Percentiles rank a stretch among this genome's conserved stretches.
These are phyloP conservation scores for Physcomitrium patens DNA, from an alignment of 225 moss, liverwort and hornwort species.

Conservation along the genomic window DNA sequence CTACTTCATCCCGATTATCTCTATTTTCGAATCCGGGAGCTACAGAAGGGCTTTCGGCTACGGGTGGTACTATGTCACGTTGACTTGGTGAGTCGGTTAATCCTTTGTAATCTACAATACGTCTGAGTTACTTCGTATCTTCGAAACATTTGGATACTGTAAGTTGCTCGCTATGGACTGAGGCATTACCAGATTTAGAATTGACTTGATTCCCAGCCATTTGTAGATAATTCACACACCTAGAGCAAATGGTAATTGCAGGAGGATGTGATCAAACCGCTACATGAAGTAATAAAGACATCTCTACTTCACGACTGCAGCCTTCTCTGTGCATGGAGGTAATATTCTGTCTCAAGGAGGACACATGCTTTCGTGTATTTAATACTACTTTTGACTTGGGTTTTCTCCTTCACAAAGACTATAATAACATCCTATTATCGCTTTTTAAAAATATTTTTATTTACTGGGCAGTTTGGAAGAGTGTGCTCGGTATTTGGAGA, in stretches of 20 bases:
- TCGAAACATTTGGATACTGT: constrained; percentile 8
- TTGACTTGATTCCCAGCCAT: constrained; percentile 6
- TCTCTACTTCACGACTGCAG: constrained; percentile 95
- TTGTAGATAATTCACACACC: neutral
- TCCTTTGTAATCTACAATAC: constrained; percentile 6
- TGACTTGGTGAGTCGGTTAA: constrained; percentile 80
- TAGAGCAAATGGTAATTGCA: constrained; percentile 39
- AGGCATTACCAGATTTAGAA: constrained; percentile 4
- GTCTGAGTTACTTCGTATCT: neutral
- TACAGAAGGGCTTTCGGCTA: constrained; percentile 92
- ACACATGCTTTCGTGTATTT: constrained; percentile 13
- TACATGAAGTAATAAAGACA: constrained; percentile 96
- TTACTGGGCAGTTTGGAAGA: constrained; percentile 80
- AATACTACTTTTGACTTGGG: constrained; percentile 3
- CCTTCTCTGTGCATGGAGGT: constrained; percentile 99
- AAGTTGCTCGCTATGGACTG: neutral
- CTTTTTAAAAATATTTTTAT: neutral
- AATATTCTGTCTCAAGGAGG: constrained; percentile 20
- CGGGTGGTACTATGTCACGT: constrained; percentile 92
- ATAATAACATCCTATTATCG: constrained; percentile 19
- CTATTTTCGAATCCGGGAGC: constrained; percentile 93
- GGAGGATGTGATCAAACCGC: constrained; percentile 98
- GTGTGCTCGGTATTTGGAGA: constrained; percentile 97
- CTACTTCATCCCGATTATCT: constrained; percentile 98
- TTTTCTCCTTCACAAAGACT: constrained; percentile 12